Conservation (phyloP, 2,329 filamentous ascomycete genomes). For the Aspergillus jensenii region DNA sequence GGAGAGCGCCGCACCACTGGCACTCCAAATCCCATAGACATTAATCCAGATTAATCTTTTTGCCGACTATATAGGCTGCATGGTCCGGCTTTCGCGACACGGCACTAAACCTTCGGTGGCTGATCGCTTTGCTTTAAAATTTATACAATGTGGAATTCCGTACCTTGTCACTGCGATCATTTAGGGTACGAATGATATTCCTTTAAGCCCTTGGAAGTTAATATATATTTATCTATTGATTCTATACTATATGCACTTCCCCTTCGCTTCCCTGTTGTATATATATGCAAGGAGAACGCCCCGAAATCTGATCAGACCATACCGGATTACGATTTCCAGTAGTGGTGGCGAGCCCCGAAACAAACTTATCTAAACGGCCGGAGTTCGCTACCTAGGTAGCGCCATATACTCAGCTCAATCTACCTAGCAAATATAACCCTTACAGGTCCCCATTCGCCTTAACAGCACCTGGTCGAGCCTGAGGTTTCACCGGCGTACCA, state of each 20-base stretch:
- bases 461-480: conserved; percentile 30
- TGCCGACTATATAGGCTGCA: too few species aligned
- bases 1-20: not conserved
- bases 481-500: conserved; percentile 20
- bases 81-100: too few species aligned
- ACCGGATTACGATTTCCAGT: not conserved
- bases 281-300: not conserved
- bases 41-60: too few species aligned
- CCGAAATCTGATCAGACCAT: not conserved
- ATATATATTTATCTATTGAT: not conserved
- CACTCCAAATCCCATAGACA: too few species aligned
- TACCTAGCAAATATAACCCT: not conserved
- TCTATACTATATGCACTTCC: not conserved
- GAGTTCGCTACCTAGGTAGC: not conserved
- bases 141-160: too few species aligned
- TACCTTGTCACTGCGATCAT: not conserved
- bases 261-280: not conserved
- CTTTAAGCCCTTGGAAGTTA: not conserved
- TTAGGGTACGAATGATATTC: not conserved
- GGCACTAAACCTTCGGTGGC: too few species aligned
- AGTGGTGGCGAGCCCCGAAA: not conserved
- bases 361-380: not conserved
- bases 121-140: too few species aligned
- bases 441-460: conserved; percentile 26
- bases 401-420: not conserved